Conservation (phyloP, 2,329 filamentous ascomycete species). For the Fusarium sp. region DNA sequence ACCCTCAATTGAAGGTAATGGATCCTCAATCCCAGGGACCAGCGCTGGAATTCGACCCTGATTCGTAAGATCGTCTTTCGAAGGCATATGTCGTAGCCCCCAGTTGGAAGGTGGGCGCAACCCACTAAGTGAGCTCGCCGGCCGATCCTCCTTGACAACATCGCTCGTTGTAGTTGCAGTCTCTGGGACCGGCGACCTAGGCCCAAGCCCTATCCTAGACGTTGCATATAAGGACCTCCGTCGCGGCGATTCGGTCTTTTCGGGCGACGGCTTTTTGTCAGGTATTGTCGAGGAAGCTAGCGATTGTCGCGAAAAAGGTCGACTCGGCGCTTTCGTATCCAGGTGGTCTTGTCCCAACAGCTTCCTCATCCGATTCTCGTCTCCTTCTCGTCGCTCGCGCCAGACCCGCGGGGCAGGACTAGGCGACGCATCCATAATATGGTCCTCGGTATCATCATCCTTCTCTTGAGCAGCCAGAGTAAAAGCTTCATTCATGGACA, state of each 20-base stretch:
- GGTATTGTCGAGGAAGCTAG: slow-evolving; percentile 37
- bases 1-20: slow-evolving; percentile 51
- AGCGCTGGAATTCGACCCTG: slow-evolving; percentile 52
- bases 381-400: slow-evolving; percentile 50
- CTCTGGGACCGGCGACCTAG: slow-evolving; percentile 26
- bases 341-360: slow-evolving; percentile 47
- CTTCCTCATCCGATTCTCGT: slow-evolving; percentile 48
- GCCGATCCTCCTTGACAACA: slow-evolving; percentile 17
- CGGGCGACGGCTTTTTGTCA: slow-evolving; percentile 31
- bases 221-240: slow-evolving; percentile 41
- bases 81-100: slow-evolving; percentile 34
- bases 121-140: slow-evolving; percentile 15
- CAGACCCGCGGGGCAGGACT: slow-evolving; percentile 63
- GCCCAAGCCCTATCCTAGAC: slow-evolving; percentile 36
- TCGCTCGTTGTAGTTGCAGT: slow-evolving; percentile 11
- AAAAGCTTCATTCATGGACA: slow-evolving; percentile 59
- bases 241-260: slow-evolving; percentile 36
- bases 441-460: slow-evolving; percentile 41
- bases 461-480: slow-evolving; percentile 48
- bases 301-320: slow-evolving; percentile 39
- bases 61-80: slow-evolving; percentile 43
- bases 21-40: slow-evolving; percentile 54
- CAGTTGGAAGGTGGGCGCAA: slow-evolving; percentile 18
- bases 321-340: slow-evolving; percentile 45
- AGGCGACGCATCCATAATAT: slow-evolving; percentile 59